phyloP scores from a whole-genome alignment of 768 basidiomycete genomes.

The Coprinopsis sp. region DNA sequence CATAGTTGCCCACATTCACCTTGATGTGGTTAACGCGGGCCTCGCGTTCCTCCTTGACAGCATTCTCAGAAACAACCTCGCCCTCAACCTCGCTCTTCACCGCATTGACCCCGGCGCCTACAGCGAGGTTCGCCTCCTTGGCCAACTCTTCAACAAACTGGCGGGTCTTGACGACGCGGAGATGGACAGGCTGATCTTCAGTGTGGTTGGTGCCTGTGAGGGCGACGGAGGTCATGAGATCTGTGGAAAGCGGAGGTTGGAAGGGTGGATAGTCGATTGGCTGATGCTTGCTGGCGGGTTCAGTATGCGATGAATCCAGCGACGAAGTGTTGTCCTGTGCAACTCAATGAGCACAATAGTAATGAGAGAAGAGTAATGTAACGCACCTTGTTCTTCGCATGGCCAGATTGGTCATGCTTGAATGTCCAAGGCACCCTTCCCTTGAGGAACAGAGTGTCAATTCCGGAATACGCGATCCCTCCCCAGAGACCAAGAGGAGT shows the following conservation, averaged over 20 bases:
- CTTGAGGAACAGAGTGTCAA: slow-evolving; percentile 80
- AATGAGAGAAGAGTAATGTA: background rate
- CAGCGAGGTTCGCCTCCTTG: slow-evolving; percentile 18
- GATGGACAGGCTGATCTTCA: slow-evolving; percentile 93
- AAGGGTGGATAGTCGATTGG: slow-evolving; percentile 85
- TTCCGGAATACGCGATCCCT: slow-evolving; percentile 82
- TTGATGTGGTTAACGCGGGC: slow-evolving; percentile 63
- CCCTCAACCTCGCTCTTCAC: slow-evolving; percentile 22
- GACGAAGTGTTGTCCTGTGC: slow-evolving; percentile 23
- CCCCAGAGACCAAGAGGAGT: slow-evolving; percentile 78
- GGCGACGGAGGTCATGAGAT: slow-evolving; percentile 84
- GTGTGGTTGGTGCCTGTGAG: slow-evolving; percentile 94
- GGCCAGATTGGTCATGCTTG: slow-evolving; percentile 46
- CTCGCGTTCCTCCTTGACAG: slow-evolving; percentile 36
- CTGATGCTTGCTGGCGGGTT: slow-evolving; percentile 55
- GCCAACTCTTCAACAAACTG: slow-evolving; percentile 23
- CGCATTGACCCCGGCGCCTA: slow-evolving; percentile 27
- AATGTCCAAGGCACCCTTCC: slow-evolving; percentile 94
- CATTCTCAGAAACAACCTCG: slow-evolving; percentile 20
- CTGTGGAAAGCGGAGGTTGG: slow-evolving; percentile 87
- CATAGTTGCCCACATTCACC: slow-evolving; percentile 73
- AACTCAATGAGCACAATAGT: slow-evolving; percentile 1
- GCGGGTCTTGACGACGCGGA: slow-evolving; percentile 52
- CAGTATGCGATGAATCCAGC: slow-evolving; percentile 68
- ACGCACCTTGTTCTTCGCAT: slow-evolving; percentile 6